Evolutionary conservation across 257 asterid genomes (phyloP), one percentile per base, ranked within the genome.

Genomic region (Penstemon davidsonii): DNA sequence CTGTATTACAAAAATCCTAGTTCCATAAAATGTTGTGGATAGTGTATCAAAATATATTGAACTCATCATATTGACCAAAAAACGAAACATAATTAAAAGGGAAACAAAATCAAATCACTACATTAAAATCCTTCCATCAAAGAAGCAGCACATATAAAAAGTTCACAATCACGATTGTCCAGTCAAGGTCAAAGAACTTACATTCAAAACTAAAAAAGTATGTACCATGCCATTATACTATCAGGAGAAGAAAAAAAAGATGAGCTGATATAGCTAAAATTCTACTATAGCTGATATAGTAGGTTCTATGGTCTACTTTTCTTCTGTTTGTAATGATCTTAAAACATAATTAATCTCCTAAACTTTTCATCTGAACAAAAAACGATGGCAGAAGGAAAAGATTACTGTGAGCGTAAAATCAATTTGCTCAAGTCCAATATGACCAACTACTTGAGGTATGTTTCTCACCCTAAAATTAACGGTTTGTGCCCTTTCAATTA

Each of bases 361-460:
- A 44, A 54, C 55, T 56, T 55, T 65, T 43, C n/a, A 5, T 61
- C 51, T 66, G 42, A 72, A 10, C 87, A 91, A 97, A 88, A 93
- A 91, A 88, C 92, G 7, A 90, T 88, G 99, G 82, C 25, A 0
- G 92, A 93, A 85, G 97, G 97, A 45, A 91, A 88, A 79, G 96
- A 93, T 76, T 93, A 88, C 70, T 93, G 96, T 39, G 97, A 88
- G 78, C 89, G 96, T 10, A 93, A 93, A 80, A 87, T 90, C 67
- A 79, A 78, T 55, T 68, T 93, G 88, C 95, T 93, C 8, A 88
- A 91, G 88, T 93, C 97, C 73, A 93, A 93, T 88, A 93, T 49
- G 97, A 91, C 55, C 99, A 90, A 68, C 96, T 93, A 71, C 84
- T 90, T 38, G 97, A 93, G 97, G 97, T 93, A 84, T 55, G 80